Percentiles rank a stretch among this genome's conserved stretches.
Conservation (phyloP, 169 alveolate genomes). For the Theileria sp. region DNA sequence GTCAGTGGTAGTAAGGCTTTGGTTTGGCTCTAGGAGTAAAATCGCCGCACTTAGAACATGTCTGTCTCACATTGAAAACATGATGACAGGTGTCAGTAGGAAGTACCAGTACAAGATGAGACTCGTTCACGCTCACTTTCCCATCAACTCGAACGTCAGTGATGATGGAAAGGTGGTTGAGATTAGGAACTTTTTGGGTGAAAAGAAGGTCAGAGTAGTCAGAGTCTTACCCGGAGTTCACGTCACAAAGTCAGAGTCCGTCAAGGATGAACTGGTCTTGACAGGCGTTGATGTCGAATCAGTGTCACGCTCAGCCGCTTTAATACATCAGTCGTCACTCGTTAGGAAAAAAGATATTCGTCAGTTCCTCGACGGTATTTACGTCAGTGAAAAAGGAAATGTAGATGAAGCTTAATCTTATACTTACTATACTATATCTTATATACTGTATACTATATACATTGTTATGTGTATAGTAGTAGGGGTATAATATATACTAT, state of each 20-base stretch:
- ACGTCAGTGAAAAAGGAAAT: conserved; percentile 93
- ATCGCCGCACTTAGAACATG: conserved; percentile 94
- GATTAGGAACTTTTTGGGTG: conserved; percentile 98
- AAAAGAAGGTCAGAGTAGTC: conserved; percentile 93
- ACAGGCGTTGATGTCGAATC: conserved; percentile 95
- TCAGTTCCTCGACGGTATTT: conserved; percentile 98
- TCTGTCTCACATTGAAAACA: conserved; percentile 93
- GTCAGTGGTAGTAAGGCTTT: conserved; percentile 87
- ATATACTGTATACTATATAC: background rate
- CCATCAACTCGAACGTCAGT: conserved; percentile 94
- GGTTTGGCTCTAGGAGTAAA: conserved; percentile 93
- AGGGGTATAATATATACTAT: too few species aligned
- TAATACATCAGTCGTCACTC: conserved; percentile 94
- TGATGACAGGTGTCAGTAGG: conserved; percentile 96
- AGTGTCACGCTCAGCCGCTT: conserved; percentile 97
- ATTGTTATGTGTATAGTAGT: too few species aligned
- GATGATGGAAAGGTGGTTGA: conserved; percentile 93
- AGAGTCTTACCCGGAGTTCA: conserved; percentile 91
- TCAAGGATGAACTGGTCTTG: conserved; percentile 95
- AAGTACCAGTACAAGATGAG: conserved; percentile 98
- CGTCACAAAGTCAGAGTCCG: conserved; percentile 88
- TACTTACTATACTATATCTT: background rate
- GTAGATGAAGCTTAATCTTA: conserved; percentile 66
- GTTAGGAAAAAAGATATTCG: conserved; percentile 98
- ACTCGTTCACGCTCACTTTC: conserved; percentile 98